Evolutionary conservation across 495 filamentous ascomycete species (phyloP).

Genomic region (Trichoderma parareesei): DNA sequence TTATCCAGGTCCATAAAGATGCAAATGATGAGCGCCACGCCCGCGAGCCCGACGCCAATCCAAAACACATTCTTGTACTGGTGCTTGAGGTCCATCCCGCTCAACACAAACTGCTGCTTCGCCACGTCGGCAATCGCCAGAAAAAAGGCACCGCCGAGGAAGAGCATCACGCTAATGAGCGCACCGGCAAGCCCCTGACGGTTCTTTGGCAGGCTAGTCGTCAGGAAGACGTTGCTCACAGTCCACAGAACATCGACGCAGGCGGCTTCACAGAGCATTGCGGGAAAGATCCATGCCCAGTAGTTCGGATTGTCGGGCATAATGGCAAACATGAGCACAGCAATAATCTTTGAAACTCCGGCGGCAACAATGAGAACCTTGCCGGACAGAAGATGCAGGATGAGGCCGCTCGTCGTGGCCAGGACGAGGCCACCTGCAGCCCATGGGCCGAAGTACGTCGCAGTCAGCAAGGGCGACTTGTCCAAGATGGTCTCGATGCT

Average conservation of each 20-base stretch:
- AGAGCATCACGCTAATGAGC: slow-evolving; percentile 33
- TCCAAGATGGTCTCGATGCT: slow-evolving; percentile 52
- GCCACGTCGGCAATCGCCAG: slow-evolving; percentile 55
- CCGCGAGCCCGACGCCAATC: slow-evolving; percentile 49
- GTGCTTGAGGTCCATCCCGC: slow-evolving; percentile 28
- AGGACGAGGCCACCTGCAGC: slow-evolving; percentile 58
- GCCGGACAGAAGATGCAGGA: slow-evolving; percentile 58
- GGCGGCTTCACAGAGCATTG: slow-evolving; percentile 64
- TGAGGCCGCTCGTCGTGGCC: slow-evolving; percentile 50
- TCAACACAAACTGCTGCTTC: slow-evolving; percentile 27
- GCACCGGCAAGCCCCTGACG: slow-evolving; percentile 65
- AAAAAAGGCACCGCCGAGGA: slow-evolving; percentile 58
- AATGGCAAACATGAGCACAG: slow-evolving; percentile 56
- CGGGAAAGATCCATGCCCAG: slow-evolving; percentile 53
- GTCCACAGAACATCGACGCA: slow-evolving; percentile 70
- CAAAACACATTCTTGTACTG: slow-evolving; percentile 58
- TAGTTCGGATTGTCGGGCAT: slow-evolving; percentile 46
- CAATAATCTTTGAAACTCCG: slow-evolving; percentile 48
- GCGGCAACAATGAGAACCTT: slow-evolving; percentile 54
- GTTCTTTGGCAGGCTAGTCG: slow-evolving; percentile 49
- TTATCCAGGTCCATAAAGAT: slow-evolving; percentile 53
- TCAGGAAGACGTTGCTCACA: slow-evolving; percentile 65
- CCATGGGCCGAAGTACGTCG: slow-evolving; percentile 63
- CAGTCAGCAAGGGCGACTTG: slow-evolving; percentile 52
- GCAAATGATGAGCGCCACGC: slow-evolving; percentile 44